phyloP scores from a whole-genome alignment of 2,329 filamentous ascomycete species.

The Chrysoporthe cubensis region DNA sequence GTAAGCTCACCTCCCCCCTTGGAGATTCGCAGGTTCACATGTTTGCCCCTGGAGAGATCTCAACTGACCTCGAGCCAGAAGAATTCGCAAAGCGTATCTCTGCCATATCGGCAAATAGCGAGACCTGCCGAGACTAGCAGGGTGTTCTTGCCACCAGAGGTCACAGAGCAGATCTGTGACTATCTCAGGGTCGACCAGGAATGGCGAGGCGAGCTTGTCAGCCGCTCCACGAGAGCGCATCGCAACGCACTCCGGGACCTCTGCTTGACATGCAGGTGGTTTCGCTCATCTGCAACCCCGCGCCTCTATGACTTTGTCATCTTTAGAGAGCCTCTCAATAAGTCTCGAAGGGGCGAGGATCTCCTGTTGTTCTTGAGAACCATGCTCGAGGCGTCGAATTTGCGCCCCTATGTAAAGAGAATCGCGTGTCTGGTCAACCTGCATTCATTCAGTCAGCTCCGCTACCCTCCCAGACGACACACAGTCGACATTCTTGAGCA shows the following conservation, averaged over 20 bases:
- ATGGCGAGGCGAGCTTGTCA: not conserved
- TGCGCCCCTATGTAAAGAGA: not conserved
- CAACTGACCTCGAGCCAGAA: not conserved
- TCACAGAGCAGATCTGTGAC: not conserved
- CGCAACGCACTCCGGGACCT: not conserved
- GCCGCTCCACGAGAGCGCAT: not conserved
- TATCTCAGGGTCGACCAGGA: not conserved
- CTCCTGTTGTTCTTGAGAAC: not conserved
- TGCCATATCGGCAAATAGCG: not conserved
- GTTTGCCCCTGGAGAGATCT: no score
- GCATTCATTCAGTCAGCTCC: not conserved
- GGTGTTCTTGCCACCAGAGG: not conserved
- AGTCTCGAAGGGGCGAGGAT: not conserved
- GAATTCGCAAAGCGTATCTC: not conserved
- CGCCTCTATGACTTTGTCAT: not conserved
- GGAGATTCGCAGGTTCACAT: no score
- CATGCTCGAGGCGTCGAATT: not conserved
- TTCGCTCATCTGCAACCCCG: slow-evolving; percentile 1
- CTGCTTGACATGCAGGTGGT: not conserved
- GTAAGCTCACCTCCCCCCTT: no score
- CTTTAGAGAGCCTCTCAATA: not conserved
- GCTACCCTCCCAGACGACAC: not conserved
- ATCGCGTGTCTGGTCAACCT: not conserved
- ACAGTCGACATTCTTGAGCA: not conserved
- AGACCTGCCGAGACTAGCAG: not conserved